Percentiles rank a stretch among this genome's conserved stretches.
Evolutionary conservation across 2,329 filamentous ascomycete species (phyloP).

Genomic region (Pseudocercospora pini-densiflorae): DNA sequence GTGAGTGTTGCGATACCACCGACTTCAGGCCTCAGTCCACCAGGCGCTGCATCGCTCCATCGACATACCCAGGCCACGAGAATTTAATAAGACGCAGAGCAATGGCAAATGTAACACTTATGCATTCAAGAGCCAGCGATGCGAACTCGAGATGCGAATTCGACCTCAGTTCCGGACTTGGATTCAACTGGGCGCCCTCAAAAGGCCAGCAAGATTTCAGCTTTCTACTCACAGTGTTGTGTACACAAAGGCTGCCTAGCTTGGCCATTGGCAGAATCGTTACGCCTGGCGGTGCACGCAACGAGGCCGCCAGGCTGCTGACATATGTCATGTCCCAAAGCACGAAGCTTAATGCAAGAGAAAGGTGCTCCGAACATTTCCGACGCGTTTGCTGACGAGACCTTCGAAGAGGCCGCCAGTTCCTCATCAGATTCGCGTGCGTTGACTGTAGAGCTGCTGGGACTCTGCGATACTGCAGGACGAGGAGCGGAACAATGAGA

Average conservation of each 20-base stretch:
- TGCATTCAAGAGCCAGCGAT: too few relatives aligned
- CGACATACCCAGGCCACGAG: background rate
- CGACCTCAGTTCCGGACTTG: background rate
- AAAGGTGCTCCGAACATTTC: background rate
- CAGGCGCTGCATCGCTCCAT: background rate
- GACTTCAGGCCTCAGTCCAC: background rate
- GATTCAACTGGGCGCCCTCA: too few relatives aligned
- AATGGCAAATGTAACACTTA: too few relatives aligned
- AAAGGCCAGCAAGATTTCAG: too few relatives aligned
- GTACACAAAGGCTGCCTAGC: too few relatives aligned
- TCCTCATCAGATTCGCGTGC: background rate
- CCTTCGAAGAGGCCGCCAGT: background rate
- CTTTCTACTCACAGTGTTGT: too few relatives aligned
- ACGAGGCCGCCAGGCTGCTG: background rate
- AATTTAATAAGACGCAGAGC: too few relatives aligned
- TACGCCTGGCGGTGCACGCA: background rate
- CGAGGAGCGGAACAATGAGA: background rate
- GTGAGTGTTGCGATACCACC: background rate
- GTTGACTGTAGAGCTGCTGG: background rate
- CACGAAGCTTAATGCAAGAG: background rate
- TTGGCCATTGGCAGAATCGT: background rate
- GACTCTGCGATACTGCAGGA: background rate
- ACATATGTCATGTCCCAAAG: background rate
- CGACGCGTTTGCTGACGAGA: background rate
- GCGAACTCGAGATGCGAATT: background rate